These are phyloP conservation scores for Arabis hirsuta DNA, from an alignment of 345 rosid species.

Conservation along the genomic window DNA sequence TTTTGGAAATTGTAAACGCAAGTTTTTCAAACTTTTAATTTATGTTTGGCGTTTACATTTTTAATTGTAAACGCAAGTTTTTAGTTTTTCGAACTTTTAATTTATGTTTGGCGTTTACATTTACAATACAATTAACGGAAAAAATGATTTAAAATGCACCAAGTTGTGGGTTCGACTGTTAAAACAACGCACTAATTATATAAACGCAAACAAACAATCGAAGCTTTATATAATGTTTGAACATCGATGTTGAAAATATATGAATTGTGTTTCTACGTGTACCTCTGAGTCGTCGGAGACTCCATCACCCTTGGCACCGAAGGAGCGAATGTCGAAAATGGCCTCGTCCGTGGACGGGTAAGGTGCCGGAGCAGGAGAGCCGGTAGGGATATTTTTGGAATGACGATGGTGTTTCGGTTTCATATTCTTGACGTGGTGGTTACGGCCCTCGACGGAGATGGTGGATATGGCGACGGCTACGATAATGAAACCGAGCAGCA, in stretches of 20 bases:
- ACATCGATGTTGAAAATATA: neutral
- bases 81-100: neutral
- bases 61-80: neutral
- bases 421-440: conserved; percentile 37
- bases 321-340: conserved; percentile 40
- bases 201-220: neutral
- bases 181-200: too few species aligned
- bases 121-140: neutral
- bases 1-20: neutral
- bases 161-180: too few species aligned
- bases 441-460: conserved; percentile 43
- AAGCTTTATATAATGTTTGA: neutral
- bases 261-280: neutral
- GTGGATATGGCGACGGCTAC: conserved; percentile 39
- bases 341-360: conserved; percentile 23
- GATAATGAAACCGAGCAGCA: conserved; percentile 34
- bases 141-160: too few species aligned
- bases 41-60: neutral
- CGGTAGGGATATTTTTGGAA: conserved; percentile 30
- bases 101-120: neutral
- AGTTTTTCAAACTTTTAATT: neutral
- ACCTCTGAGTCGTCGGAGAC: conserved; percentile 47
- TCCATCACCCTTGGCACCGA: conserved; percentile 44
- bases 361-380: conserved; percentile 34
- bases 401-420: conserved; percentile 41